A percentile compares a stretch with the other conserved stretches of the same genome.
These are phyloP conservation scores for Rhizopogon vinicolor DNA, from an alignment of 768 basidiomycete species.

Conservation along the genomic window DNA sequence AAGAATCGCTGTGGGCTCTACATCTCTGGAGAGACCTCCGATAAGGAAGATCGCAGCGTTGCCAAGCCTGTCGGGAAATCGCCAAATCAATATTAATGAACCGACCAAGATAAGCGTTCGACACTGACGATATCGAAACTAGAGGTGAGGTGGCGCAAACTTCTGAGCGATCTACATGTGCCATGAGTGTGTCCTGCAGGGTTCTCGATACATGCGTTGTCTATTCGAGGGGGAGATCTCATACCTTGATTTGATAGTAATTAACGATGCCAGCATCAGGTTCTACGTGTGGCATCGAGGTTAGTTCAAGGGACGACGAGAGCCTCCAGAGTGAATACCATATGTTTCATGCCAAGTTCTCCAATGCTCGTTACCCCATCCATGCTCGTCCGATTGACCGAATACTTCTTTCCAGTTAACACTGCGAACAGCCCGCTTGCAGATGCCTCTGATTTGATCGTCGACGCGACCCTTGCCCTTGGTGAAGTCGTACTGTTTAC, in stretches of 20 bases:
- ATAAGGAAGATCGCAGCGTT: slow-evolving; percentile 88
- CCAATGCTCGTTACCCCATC: slow-evolving; percentile 66
- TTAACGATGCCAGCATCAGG: slow-evolving; percentile 98
- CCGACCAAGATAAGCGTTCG: background rate
- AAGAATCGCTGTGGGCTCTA: slow-evolving; percentile 73
- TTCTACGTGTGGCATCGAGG: slow-evolving; percentile 38
- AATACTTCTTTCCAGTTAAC: slow-evolving; percentile 75
- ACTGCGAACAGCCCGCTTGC: slow-evolving; percentile 52
- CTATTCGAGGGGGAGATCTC: background rate
- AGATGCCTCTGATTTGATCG: slow-evolving; percentile 48
- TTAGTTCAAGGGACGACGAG: background rate
- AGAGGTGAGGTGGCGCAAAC: slow-evolving; percentile 89
- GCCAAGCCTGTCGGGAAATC: slow-evolving; percentile 56
- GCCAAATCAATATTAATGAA: background rate
- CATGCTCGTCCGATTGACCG: slow-evolving; percentile 26
- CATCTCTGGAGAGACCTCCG: slow-evolving; percentile 76
- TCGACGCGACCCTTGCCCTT: slow-evolving; percentile 64
- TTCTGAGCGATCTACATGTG: slow-evolving; percentile 96
- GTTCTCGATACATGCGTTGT: background rate
- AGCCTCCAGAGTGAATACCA: slow-evolving; percentile 38
- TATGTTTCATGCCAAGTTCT: slow-evolving; percentile 73
- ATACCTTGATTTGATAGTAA: slow-evolving; percentile 80
- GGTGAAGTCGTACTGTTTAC: slow-evolving; percentile 90
- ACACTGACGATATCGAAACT: slow-evolving; percentile 84
- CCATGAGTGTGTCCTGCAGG: slow-evolving; percentile 87